These are phyloP conservation scores for Neoboletus subvelutipes DNA, from an alignment of 768 basidiomycete species.

Conservation along the genomic window DNA sequence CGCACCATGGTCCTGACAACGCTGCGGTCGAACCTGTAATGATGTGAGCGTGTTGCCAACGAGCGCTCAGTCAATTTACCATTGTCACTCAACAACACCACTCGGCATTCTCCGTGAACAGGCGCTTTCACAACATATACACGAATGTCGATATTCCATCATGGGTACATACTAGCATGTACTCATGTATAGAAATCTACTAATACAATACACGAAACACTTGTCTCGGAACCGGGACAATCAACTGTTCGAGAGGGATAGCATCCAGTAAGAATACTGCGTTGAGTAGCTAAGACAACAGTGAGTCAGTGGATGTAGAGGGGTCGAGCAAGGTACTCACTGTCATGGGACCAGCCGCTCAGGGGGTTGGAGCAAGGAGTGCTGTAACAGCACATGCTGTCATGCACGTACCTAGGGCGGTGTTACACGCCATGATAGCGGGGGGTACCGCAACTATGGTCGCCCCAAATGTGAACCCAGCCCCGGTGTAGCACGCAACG, in stretches of 20 bases:
- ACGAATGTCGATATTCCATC: not conserved
- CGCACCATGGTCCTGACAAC: slow-evolving; percentile 26
- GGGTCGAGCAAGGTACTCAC: not conserved
- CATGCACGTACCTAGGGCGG: slow-evolving; percentile 26
- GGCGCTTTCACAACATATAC: not conserved
- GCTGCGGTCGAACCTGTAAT: not conserved
- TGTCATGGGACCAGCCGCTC: not conserved
- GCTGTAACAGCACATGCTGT: slow-evolving; percentile 20
- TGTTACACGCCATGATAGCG: slow-evolving; percentile 24
- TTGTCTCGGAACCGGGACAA: not conserved
- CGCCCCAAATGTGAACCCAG: slow-evolving; percentile 26
- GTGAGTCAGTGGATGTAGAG: not conserved
- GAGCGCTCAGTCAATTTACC: not conserved
- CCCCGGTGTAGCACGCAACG: slow-evolving; percentile 23
- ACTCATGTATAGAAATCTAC: too few species aligned
- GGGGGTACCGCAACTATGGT: slow-evolving; percentile 21
- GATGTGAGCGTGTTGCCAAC: not conserved
- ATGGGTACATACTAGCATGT: not conserved
- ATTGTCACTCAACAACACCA: not conserved
- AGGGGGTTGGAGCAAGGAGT: slow-evolving; percentile 26
- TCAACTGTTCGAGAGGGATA: too few species aligned
- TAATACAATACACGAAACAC: too few species aligned
- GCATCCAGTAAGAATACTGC: not conserved
- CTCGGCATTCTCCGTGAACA: slow-evolving; percentile 1
- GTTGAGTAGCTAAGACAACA: not conserved